A percentile compares a stretch with the other conserved stretches of the same genome.
These are phyloP conservation scores for Omphalotus olearius DNA, from an alignment of 1,284 basidiomycete genomes.

Conservation along the genomic window DNA sequence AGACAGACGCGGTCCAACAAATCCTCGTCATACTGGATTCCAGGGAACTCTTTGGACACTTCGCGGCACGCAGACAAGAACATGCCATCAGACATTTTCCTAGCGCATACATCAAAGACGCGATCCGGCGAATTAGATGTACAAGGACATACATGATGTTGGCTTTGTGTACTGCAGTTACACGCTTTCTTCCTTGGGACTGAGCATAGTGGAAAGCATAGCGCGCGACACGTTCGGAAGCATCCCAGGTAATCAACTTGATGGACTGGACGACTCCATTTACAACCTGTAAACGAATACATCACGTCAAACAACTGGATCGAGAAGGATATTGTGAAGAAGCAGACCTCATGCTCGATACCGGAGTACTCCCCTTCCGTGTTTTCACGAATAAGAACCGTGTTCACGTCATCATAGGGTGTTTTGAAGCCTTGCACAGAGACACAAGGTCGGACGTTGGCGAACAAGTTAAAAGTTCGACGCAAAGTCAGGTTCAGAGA, in stretches of 20 bases:
- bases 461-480: constrained; percentile 96
- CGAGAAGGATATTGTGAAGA: neutral
- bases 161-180: constrained; percentile 99
- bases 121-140: neutral
- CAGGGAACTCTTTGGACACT: constrained; percentile 95
- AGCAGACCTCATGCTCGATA: constrained; percentile 89
- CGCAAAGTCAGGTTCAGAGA: constrained; percentile 97
- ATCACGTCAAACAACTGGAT: constrained; percentile 11
- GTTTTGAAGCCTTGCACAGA: constrained; percentile 98
- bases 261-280: constrained; percentile 99
- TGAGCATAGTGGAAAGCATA: constrained; percentile 99
- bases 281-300: constrained; percentile 56
- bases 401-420: constrained; percentile 97
- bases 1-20: constrained; percentile 96
- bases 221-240: constrained; percentile 96
- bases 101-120: constrained; percentile 22
- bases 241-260: constrained; percentile 99
- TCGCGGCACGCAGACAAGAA: constrained; percentile 97
- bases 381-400: constrained; percentile 98
- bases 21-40: constrained; percentile 95
- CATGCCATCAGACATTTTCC: constrained; percentile 99
- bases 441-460: constrained; percentile 95
- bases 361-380: constrained; percentile 99
- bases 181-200: constrained; percentile 83
- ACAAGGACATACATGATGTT: constrained; percentile 86